These are phyloP conservation scores for Anisodus acutangulus DNA, from an alignment of 257 asterid genomes.

Conservation along the genomic window DNA sequence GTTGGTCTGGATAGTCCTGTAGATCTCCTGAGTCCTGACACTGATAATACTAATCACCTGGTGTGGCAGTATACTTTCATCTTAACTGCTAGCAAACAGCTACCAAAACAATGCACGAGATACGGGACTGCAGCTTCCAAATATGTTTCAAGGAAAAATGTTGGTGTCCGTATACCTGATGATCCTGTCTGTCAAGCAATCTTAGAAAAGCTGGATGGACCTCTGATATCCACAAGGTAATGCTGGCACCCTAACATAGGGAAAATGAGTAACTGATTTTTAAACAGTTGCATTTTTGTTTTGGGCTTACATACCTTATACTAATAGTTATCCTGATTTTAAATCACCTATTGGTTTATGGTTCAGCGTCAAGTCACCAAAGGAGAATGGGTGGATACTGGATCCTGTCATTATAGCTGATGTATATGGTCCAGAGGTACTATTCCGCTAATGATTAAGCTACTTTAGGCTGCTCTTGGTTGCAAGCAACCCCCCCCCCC, in stretches of 20 bases:
- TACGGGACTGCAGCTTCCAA: constrained; percentile 77
- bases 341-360: constrained; percentile 33
- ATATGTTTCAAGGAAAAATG: constrained; percentile 70
- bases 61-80: constrained; percentile 86
- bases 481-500: neutral
- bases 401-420: constrained; percentile 93
- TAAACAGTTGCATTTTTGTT: neutral
- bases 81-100: constrained; percentile 80
- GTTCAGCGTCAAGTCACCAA: constrained; percentile 74
- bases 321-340: constrained; percentile 35
- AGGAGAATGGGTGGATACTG: constrained; percentile 83
- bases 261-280: constrained; percentile 19
- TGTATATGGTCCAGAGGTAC: constrained; percentile 86
- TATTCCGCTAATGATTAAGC: constrained; percentile 8
- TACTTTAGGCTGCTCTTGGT: neutral
- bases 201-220: constrained; percentile 75
- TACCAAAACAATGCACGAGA: constrained; percentile 80
- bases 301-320: constrained; percentile 2
- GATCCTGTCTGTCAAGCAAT: constrained; percentile 83
- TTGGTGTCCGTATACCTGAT: constrained; percentile 91
- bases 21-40: neutral
- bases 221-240: constrained; percentile 89
- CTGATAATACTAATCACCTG: neutral
- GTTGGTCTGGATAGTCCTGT: neutral
- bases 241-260: constrained; percentile 22